Percentiles rank a stretch among this genome's conserved stretches.
Conservation (phyloP, 352 stramenopile species). For the Thraustochytrium sp. region DNA sequence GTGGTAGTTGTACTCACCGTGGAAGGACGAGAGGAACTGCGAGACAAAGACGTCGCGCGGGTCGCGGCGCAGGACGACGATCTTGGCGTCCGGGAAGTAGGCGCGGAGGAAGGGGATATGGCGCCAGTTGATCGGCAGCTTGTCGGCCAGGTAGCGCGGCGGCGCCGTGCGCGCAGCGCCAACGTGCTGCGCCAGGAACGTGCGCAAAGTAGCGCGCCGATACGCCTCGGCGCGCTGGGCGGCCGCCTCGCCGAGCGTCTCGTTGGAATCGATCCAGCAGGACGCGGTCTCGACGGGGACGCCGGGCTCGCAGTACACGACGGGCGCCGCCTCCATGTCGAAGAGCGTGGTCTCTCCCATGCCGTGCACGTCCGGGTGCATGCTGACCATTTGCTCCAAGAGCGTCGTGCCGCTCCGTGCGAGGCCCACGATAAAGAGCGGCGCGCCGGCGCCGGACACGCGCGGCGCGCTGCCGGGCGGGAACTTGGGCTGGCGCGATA, state of each 20-base stretch:
- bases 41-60: background rate
- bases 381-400: slow-evolving; percentile 38
- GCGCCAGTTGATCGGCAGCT: background rate
- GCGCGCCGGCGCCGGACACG: background rate
- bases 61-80: background rate
- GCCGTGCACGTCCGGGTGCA: background rate
- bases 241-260: background rate
- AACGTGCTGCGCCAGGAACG: background rate
- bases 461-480: background rate
- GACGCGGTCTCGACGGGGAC: background rate
- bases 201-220: background rate
- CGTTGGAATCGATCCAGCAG: background rate
- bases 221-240: background rate
- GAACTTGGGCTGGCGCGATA: background rate
- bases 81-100: background rate
- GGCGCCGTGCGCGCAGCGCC: too few relatives aligned
- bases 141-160: background rate
- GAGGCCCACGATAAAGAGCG: slow-evolving; percentile 33
- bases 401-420: slow-evolving; percentile 22
- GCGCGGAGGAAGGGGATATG: background rate
- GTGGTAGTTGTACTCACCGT: background rate
- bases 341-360: slow-evolving; percentile 13
- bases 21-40: background rate
- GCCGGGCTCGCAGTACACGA: background rate
- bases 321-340: background rate